phyloP scores from a whole-genome alignment of 805 yeast species.

The Metschnikowia bowlesiae region DNA sequence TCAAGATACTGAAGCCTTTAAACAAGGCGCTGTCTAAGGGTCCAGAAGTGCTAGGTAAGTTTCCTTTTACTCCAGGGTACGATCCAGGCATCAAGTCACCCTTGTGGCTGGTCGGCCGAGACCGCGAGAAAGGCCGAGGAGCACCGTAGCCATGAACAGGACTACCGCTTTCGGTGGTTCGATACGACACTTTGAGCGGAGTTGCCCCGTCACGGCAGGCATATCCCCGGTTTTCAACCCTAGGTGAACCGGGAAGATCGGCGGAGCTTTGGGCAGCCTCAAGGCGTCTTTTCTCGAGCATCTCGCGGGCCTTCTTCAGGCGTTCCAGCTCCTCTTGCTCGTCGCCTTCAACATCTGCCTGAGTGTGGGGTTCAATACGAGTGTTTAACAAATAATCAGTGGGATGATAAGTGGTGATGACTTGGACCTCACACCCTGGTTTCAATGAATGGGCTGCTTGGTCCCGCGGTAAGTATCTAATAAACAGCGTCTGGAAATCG shows the following conservation, averaged over 20 bases:
- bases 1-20: neutral
- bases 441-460: no score
- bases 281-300: neutral
- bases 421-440: no score
- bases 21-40: neutral
- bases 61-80: neutral
- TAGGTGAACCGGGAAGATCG: neutral
- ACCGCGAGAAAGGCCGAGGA: neutral
- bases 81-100: neutral
- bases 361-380: neutral
- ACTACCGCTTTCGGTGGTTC: neutral
- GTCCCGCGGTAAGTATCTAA: no score
- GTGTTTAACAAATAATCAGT: neutral
- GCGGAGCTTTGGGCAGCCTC: neutral
- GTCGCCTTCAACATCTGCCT: neutral
- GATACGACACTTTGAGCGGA: neutral
- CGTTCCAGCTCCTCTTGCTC: neutral
- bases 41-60: neutral
- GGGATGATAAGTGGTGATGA: neutral
- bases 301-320: neutral
- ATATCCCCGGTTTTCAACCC: neutral
- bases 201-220: neutral
- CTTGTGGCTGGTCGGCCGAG: neutral
- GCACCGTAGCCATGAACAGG: neutral
- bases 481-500: neutral